These are phyloP conservation scores for Eucalyptus polyanthemos DNA, from an alignment of 345 rosid genomes.

Conservation along the genomic window DNA sequence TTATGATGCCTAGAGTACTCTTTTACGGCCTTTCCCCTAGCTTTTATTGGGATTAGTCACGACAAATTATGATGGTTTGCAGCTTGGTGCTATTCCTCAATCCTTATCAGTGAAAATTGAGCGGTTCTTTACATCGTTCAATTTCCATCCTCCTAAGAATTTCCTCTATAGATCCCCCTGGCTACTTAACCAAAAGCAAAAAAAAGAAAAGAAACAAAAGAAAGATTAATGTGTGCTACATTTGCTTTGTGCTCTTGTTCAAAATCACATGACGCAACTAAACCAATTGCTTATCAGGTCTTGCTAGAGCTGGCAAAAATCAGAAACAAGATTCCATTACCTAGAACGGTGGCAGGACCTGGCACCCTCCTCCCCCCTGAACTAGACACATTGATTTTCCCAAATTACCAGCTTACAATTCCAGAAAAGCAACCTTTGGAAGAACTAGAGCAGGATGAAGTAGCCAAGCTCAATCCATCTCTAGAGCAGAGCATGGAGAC, in stretches of 20 bases:
- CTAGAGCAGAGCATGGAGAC: slow-evolving; percentile 32
- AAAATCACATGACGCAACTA: background rate
- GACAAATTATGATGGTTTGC: background rate
- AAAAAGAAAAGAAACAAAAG: background rate
- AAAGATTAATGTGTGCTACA: background rate
- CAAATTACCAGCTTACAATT: slow-evolving; percentile 67
- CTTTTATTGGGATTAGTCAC: background rate
- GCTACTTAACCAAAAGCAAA: background rate
- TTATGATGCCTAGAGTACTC: background rate
- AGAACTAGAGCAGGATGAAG: slow-evolving; percentile 76
- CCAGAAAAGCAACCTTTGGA: slow-evolving; percentile 50
- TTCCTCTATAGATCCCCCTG: background rate
- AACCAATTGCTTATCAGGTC: slow-evolving; percentile 17
- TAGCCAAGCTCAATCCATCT: slow-evolving; percentile 34
- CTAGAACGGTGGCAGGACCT: slow-evolving; percentile 57
- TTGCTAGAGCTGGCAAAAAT: slow-evolving; percentile 58
- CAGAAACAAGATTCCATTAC: slow-evolving; percentile 76
- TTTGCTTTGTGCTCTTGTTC: background rate
- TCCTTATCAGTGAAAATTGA: background rate
- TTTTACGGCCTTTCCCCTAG: background rate
- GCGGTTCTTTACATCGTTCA: background rate
- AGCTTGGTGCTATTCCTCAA: background rate
- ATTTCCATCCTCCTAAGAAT: background rate
- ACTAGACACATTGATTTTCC: slow-evolving; percentile 61
- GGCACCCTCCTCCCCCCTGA: slow-evolving; percentile 76